phyloP scores from a whole-genome alignment of 2,329 filamentous ascomycete species.

The Neocatenulostroma microsporum region DNA sequence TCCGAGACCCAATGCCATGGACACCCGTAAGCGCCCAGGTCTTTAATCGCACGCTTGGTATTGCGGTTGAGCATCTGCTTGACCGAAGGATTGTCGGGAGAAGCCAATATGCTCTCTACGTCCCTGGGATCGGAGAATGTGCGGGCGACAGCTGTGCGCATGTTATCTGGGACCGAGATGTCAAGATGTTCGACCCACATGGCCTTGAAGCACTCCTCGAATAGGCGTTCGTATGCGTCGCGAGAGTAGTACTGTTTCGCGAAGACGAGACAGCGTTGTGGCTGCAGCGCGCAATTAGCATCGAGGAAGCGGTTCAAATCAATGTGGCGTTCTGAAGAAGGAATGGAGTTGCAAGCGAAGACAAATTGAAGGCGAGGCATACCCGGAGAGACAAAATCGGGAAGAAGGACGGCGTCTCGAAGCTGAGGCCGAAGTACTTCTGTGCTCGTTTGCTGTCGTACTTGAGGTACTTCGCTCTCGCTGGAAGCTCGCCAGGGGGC shows the following conservation, averaged over 20 bases:
- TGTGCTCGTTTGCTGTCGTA: slow-evolving; percentile 2
- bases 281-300: no score
- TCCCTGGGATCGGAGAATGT: not conserved
- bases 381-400: slow-evolving; percentile 2
- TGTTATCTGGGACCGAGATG: slow-evolving; percentile 3
- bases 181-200: slow-evolving; percentile 3
- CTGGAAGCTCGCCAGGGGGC: slow-evolving; percentile 2
- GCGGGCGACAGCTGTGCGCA: not conserved
- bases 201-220: not conserved
- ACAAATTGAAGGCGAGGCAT: no score
- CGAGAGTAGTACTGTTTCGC: not conserved
- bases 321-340: no score
- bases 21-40: slow-evolving; percentile 1
- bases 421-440: slow-evolving; percentile 1
- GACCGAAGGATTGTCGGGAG: not conserved
- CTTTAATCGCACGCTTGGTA: slow-evolving; percentile 1
- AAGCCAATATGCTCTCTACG: not conserved
- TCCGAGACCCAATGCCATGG: slow-evolving; percentile 1
- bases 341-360: no score
- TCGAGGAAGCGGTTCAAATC: no score
- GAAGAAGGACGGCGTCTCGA: slow-evolving; percentile 1
- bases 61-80: slow-evolving; percentile 1
- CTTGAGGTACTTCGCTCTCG: not conserved
- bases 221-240: not conserved
- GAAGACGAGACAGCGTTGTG: slow-evolving; percentile 3